phyloP scores from a whole-genome alignment of 2,329 filamentous ascomycete genomes.

The Pseudogymnoascus sp. region DNA sequence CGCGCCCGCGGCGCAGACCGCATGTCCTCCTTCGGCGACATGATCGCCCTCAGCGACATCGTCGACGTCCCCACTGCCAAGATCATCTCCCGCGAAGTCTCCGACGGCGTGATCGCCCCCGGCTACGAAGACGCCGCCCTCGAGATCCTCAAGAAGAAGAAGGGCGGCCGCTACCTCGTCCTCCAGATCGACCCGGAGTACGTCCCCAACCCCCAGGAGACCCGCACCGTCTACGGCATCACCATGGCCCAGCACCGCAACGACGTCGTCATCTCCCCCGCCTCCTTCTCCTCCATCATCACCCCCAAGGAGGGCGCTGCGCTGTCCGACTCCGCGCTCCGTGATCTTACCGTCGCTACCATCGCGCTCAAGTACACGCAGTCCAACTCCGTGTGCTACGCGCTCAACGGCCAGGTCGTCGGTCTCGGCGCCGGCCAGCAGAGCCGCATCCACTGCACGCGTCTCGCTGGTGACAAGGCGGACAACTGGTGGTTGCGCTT shows the following conservation, averaged over 20 bases:
- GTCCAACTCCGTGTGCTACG: slow-evolving; percentile 98
- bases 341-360: slow-evolving; percentile 89
- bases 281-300: slow-evolving; percentile 78
- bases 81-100: slow-evolving; percentile 97
- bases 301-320: slow-evolving; percentile 69
- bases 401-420: slow-evolving; percentile 84
- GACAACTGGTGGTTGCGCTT: slow-evolving; percentile 99
- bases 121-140: slow-evolving; percentile 78
- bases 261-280: slow-evolving; percentile 75
- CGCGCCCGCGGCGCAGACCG: slow-evolving; percentile 92
- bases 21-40: slow-evolving; percentile 97
- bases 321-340: slow-evolving; percentile 72
- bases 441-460: slow-evolving; percentile 96
- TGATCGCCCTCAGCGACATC: slow-evolving; percentile 85
- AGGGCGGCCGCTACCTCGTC: slow-evolving; percentile 92
- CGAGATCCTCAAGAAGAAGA: slow-evolving; percentile 93
- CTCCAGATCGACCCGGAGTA: slow-evolving; percentile 90
- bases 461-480: slow-evolving; percentile 93
- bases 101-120: slow-evolving; percentile 90
- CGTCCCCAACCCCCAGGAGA: slow-evolving; percentile 65
- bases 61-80: slow-evolving; percentile 91
- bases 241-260: slow-evolving; percentile 87
- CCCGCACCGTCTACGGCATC: slow-evolving; percentile 82
- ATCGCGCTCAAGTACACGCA: slow-evolving; percentile 98
- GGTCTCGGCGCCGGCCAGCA: slow-evolving; percentile 95